Base-by-base conservation (phyloP, 345 rosid species). In the Camelina sativa region DNA sequence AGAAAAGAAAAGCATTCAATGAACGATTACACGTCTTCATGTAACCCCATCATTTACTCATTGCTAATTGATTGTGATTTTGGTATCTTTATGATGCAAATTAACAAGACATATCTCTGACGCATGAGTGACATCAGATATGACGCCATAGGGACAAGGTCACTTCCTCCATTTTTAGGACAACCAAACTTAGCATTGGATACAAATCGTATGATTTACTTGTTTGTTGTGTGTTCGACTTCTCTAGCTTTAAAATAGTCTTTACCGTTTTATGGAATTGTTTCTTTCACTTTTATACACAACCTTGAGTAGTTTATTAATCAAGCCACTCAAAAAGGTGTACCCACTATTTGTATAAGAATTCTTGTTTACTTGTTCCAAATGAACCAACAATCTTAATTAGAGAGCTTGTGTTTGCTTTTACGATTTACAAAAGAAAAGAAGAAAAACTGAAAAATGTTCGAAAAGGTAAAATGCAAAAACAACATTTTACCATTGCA, bases 1-100 rank as follows among this genome's bases (percentile, higher is more conserved):
- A 3, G 3, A 23, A 2, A 23, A 47, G 37, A 22, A 3, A 23
- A 58, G 38, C 20, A 50, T 58, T 37, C 67, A 56, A 8, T 59
- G 62, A 48, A 50, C 50, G 58, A 47, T 57, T 50, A 74, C 67
- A 52, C 37, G 73, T 75, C 47, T 75, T 67, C 68, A 28, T 67
- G 55, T 67, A 35, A 58, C 38, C 58, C 22, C 71, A 48, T 30
- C 79, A 59, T 38, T 67, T 48, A 58, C 54, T 48, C 66, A 66
- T 58, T 48, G 54, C 61, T 47, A 40, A 48, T 37, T 74, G 23
- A 74, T 48, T 58, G 53, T 66, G 72, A 74, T 57, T 57, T 65
- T 57, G 58, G 57, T 65, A 37, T 65, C 44, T 65, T 54, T 1
- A 11, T n/a, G 25, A 44, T 15, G 46, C 64, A 54, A 40, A 40